Evolutionary conservation across 108 stramenopile genomes (phyloP).

Genomic region (Cylindrotheca closterium): DNA sequence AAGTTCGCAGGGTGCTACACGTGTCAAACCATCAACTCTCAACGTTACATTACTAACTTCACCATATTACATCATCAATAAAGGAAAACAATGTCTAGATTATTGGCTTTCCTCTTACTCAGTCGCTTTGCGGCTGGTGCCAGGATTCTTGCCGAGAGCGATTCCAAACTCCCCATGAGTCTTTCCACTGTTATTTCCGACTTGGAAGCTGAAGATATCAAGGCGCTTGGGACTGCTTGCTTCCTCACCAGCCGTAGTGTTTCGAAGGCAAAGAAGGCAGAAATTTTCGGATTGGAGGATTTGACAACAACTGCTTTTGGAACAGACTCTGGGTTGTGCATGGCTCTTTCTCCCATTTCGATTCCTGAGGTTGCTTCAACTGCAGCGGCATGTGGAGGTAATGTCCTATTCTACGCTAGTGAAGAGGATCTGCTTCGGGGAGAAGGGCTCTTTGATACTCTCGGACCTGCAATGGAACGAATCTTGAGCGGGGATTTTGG

Average conservation of each 20-base stretch:
- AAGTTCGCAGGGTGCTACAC: too few species aligned
- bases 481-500: constrained; percentile 32
- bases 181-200: constrained; percentile 78
- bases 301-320: constrained; percentile 64
- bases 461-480: constrained; percentile 78
- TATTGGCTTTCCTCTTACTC: neutral
- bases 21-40: too few species aligned
- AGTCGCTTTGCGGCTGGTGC: neutral
- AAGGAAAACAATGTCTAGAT: neutral
- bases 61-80: too few species aligned
- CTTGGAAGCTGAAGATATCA: constrained; percentile 69
- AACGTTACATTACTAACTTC: too few species aligned
- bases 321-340: constrained; percentile 51
- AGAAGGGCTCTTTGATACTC: constrained; percentile 74
- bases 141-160: constrained; percentile 34
- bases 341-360: constrained; percentile 57
- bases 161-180: constrained; percentile 74
- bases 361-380: constrained; percentile 63
- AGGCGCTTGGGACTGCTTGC: constrained; percentile 60
- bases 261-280: constrained; percentile 30
- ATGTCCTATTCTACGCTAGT: constrained; percentile 66
- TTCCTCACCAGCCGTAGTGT: constrained; percentile 71
- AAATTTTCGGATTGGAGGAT: constrained; percentile 40
- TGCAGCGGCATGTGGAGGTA: constrained; percentile 74
- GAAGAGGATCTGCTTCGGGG: constrained; percentile 63